phyloP scores from a whole-genome alignment of 495 filamentous ascomycete species.

The Amphirosellinia nigrospora region DNA sequence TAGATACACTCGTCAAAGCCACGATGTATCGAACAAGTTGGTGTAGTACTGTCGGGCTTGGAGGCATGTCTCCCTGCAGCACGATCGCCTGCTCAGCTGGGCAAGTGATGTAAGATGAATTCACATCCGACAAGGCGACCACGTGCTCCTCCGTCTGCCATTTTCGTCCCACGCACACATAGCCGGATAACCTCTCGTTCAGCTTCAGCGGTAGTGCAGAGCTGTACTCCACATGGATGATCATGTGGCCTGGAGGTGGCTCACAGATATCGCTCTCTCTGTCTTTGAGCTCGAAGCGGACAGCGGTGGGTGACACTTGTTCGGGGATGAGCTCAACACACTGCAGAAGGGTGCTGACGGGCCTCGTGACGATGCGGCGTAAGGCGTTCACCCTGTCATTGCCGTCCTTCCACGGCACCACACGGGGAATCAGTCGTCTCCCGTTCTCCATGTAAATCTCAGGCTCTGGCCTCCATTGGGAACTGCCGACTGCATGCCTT shows the following conservation, averaged over 20 bases:
- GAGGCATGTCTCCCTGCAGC: background rate
- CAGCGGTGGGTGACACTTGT: background rate
- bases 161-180: conserved; percentile 45
- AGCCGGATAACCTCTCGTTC: background rate
- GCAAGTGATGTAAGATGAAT: conserved; percentile 40
- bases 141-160: conserved; percentile 28
- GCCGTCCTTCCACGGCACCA: conserved; percentile 45
- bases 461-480: conserved; percentile 42
- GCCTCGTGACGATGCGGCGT: conserved; percentile 42
- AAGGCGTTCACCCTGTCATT: conserved; percentile 47
- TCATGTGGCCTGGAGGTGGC: background rate
- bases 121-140: conserved; percentile 40
- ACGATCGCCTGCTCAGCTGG: conserved; percentile 9
- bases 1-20: conserved; percentile 30
- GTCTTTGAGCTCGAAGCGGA: conserved; percentile 31
- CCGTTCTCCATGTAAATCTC: conserved; percentile 47
- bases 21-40: conserved; percentile 39
- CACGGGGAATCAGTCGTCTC: conserved; percentile 42
- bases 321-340: conserved; percentile 36
- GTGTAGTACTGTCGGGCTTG: conserved; percentile 23
- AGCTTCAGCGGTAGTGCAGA: conserved; percentile 38
- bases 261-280: background rate
- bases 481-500: background rate
- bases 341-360: conserved; percentile 38
- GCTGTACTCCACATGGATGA: conserved; percentile 49